Evolutionary conservation across 768 basidiomycete genomes (phyloP).

Genomic region (Suillus clintonianus): DNA sequence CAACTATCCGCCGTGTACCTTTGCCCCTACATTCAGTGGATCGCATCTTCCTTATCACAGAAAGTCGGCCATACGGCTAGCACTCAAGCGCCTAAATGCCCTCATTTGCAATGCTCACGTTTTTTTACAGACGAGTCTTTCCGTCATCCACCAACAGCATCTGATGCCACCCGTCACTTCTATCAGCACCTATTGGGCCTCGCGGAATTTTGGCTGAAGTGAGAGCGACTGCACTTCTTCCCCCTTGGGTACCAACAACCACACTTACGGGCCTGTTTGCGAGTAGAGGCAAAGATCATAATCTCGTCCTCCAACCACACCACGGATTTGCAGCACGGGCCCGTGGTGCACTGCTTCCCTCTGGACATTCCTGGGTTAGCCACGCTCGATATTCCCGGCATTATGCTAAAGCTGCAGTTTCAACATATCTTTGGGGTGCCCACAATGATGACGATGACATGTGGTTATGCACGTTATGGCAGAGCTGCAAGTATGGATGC

Average conservation of each 20-base stretch:
- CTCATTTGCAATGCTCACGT: slow-evolving; percentile 7
- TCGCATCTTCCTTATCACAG: slow-evolving; percentile 27
- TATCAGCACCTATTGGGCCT: slow-evolving; percentile 70
- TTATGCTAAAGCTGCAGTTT: not conserved
- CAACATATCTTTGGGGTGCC: slow-evolving; percentile 22
- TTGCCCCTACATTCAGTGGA: slow-evolving; percentile 8
- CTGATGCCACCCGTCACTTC: slow-evolving; percentile 38
- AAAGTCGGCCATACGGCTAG: slow-evolving; percentile 49
- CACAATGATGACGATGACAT: slow-evolving; percentile 44
- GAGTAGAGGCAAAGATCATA: slow-evolving; percentile 6
- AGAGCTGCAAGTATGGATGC: slow-evolving; percentile 62
- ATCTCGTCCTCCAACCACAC: slow-evolving; percentile 35
- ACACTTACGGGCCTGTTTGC: not conserved
- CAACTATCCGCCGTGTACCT: not conserved
- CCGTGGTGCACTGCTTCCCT: slow-evolving; percentile 24
- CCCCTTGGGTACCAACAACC: slow-evolving; percentile 16
- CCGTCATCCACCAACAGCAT: slow-evolving; percentile 49
- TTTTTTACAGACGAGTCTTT: slow-evolving; percentile 43
- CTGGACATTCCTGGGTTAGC: slow-evolving; percentile 38
- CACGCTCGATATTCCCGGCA: slow-evolving; percentile 13
- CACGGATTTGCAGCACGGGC: slow-evolving; percentile 34
- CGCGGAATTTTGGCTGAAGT: slow-evolving; percentile 73
- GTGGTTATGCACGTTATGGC: slow-evolving; percentile 46
- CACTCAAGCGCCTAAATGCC: slow-evolving; percentile 24
- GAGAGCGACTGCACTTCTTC: slow-evolving; percentile 52